Evolutionary conservation across 176 grass and related monocot genomes (phyloP).

Genomic region (Oryza meridionalis): DNA sequence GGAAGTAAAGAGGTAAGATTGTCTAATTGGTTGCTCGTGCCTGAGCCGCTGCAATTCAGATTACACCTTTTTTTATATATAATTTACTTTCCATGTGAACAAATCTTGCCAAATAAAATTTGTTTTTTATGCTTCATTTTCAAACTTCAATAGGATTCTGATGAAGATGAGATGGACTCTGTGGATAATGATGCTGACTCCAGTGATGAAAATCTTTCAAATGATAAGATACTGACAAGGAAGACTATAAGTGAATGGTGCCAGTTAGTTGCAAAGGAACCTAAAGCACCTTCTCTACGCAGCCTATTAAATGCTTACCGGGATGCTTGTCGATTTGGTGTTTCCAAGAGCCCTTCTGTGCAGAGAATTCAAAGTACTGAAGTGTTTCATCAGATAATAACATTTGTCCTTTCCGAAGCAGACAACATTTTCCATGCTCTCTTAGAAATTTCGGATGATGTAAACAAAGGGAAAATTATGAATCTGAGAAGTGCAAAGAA

Average conservation of each 20-base stretch:
- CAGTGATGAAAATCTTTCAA: slow-evolving; percentile 40
- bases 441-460: slow-evolving; percentile 64
- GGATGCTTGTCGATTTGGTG: slow-evolving; percentile 70
- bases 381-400: slow-evolving; percentile 71
- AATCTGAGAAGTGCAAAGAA: slow-evolving; percentile 64
- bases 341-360: slow-evolving; percentile 47
- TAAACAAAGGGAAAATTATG: slow-evolving; percentile 61
- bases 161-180: slow-evolving; percentile 59
- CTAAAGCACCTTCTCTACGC: slow-evolving; percentile 52
- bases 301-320: slow-evolving; percentile 79
- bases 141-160: slow-evolving; percentile 61
- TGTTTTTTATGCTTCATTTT: background rate
- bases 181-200: slow-evolving; percentile 31
- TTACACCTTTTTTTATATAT: background rate
- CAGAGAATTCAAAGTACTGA: slow-evolving; percentile 59
- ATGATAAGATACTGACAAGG: slow-evolving; percentile 66
- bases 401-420: slow-evolving; percentile 70
- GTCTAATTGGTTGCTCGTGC: slow-evolving; percentile 1
- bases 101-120: background rate
- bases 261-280: slow-evolving; percentile 79
- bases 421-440: slow-evolving; percentile 66
- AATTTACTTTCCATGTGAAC: background rate
- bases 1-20: slow-evolving; percentile 64
- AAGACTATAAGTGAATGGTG: slow-evolving; percentile 89
- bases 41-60: background rate